These are phyloP conservation scores for Penicillium turbatum DNA, from an alignment of 495 filamentous ascomycete genomes.

Conservation along the genomic window DNA sequence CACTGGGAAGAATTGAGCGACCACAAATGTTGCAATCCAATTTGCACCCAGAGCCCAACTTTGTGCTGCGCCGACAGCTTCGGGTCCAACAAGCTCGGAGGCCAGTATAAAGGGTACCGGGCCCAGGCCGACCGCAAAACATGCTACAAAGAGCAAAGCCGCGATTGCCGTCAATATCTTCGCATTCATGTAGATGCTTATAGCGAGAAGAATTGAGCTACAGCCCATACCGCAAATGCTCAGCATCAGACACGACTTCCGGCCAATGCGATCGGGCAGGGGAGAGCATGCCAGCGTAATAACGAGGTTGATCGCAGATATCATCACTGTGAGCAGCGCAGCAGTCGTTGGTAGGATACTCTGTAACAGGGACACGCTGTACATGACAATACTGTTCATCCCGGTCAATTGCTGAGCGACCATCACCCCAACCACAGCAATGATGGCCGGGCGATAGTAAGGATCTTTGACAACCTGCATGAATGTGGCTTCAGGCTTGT, in stretches of 20 bases:
- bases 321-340: constrained; percentile 73
- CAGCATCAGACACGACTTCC: constrained; percentile 74
- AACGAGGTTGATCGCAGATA: constrained; percentile 80
- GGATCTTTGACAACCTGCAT: constrained; percentile 59
- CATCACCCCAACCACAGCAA: constrained; percentile 89
- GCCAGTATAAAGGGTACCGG: constrained; percentile 93
- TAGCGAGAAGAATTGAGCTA: constrained; percentile 66
- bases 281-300: constrained; percentile 77
- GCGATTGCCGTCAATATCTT: constrained; percentile 73
- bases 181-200: constrained; percentile 65
- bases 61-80: constrained; percentile 87
- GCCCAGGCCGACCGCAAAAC: constrained; percentile 87
- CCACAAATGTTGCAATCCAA: constrained; percentile 86
- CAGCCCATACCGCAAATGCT: constrained; percentile 81
- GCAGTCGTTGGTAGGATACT: constrained; percentile 72
- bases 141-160: constrained; percentile 77
- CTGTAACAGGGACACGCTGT: constrained; percentile 82
- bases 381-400: constrained; percentile 98
- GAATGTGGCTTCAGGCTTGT: constrained; percentile 56
- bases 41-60: constrained; percentile 79
- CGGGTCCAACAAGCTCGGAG: constrained; percentile 79
- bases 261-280: constrained; percentile 78
- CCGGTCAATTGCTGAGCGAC: constrained; percentile 85
- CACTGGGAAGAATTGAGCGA: constrained; percentile 90
- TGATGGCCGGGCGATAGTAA: constrained; percentile 66